Percentiles rank a stretch among this genome's conserved stretches.
Evolutionary conservation across 768 basidiomycete genomes (phyloP).

Genomic region (Candolleomyces aberdarensis): DNA sequence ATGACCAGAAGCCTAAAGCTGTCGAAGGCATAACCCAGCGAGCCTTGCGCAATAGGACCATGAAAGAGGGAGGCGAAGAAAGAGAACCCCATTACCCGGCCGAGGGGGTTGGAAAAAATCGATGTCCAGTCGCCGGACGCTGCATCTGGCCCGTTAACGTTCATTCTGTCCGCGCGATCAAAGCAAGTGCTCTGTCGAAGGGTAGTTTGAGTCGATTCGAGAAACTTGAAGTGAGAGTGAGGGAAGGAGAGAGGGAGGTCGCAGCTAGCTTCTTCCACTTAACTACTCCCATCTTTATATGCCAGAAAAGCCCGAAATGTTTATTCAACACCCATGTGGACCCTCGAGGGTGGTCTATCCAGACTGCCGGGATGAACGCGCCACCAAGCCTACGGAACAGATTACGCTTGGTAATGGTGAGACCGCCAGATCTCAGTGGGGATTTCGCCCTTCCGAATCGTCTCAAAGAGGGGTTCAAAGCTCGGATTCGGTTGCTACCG

Average conservation of each 20-base stretch:
- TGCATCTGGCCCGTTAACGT: neutral
- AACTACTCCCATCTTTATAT: constrained; percentile 1
- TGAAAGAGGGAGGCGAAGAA: constrained; percentile 30
- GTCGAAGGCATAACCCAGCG: constrained; percentile 17
- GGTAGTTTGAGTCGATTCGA: neutral
- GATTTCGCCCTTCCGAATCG: neutral
- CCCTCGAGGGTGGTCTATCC: neutral
- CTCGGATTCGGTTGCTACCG: too few species aligned
- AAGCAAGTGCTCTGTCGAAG: neutral
- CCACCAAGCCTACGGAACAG: neutral
- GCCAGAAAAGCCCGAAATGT: constrained; percentile 1
- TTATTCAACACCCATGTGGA: neutral
- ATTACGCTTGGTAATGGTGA: neutral
- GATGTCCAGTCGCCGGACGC: neutral
- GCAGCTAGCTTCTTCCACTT: constrained; percentile 1
- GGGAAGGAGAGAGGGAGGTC: neutral
- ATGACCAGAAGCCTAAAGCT: constrained; percentile 29
- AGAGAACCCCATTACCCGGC: constrained; percentile 34
- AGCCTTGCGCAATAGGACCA: neutral
- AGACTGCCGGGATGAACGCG: neutral
- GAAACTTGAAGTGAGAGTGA: neutral
- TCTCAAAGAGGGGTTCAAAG: too few species aligned
- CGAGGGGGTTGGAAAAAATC: constrained; percentile 11
- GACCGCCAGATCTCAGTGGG: neutral
- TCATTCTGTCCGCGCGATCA: neutral